phyloP scores from a whole-genome alignment of 805 yeast species.

The Lipomyces lipofer region DNA sequence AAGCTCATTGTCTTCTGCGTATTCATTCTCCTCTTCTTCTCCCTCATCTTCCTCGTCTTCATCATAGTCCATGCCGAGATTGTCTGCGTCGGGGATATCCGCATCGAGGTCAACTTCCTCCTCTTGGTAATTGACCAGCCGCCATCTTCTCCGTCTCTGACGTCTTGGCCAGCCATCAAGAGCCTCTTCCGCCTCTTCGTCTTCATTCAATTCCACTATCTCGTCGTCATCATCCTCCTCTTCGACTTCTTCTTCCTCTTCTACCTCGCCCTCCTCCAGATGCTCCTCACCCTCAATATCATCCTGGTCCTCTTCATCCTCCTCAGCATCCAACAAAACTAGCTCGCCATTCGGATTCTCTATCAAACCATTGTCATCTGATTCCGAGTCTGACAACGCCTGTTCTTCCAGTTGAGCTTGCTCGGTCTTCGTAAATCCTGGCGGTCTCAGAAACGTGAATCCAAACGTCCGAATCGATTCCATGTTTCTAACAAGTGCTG shows the following conservation, averaged over 20 bases:
- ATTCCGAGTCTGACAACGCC: constrained; percentile 27
- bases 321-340: constrained; percentile 16
- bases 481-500: constrained; percentile 17
- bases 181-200: constrained; percentile 30
- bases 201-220: constrained; percentile 36
- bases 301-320: constrained; percentile 35
- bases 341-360: constrained; percentile 35
- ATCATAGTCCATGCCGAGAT: constrained; percentile 27
- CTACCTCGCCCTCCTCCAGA: constrained; percentile 27
- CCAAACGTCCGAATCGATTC: constrained; percentile 48
- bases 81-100: constrained; percentile 39
- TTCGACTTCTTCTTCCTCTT: constrained; percentile 31
- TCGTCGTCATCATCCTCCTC: constrained; percentile 25
- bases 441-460: constrained; percentile 52
- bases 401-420: constrained; percentile 38
- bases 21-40: constrained; percentile 8
- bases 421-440: constrained; percentile 60
- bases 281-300: constrained; percentile 36
- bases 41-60: constrained; percentile 21
- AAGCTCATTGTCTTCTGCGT: neutral
- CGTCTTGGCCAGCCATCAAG: constrained; percentile 28
- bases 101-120: constrained; percentile 34
- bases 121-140: constrained; percentile 5
- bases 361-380: constrained; percentile 43
- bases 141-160: constrained; percentile 34